Evolutionary conservation across 169 alveolate genomes (phyloP).

Genomic region (Ichthyophthirius multifiliis): DNA sequence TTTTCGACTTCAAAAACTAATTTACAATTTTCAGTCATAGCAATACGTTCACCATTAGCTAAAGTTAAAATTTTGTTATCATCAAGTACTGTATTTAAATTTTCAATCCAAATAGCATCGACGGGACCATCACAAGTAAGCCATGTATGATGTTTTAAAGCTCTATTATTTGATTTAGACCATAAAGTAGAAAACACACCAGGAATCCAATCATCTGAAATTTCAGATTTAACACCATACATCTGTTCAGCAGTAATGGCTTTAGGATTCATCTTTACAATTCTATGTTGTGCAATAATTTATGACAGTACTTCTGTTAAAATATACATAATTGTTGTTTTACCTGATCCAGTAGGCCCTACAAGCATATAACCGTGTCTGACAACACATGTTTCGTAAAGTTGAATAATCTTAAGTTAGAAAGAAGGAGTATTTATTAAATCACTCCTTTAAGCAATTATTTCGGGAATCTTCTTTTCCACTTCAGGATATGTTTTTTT

Average conservation of each 20-base stretch:
- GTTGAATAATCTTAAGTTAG: constrained; percentile 87
- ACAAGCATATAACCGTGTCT: constrained; percentile 98
- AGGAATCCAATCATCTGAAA: constrained; percentile 95
- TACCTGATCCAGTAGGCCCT: constrained; percentile 97
- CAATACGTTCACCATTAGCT: constrained; percentile 93
- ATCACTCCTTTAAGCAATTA: constrained; percentile 66
- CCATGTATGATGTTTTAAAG: constrained; percentile 91
- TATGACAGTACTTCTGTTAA: constrained; percentile 89
- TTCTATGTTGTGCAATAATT: constrained; percentile 79
- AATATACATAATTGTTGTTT: constrained; percentile 92
- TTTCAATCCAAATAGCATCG: constrained; percentile 97
- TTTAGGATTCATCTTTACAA: constrained; percentile 94
- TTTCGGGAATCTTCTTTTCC: constrained; percentile 83
- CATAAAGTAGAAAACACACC: constrained; percentile 94
- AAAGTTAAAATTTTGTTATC: constrained; percentile 93
- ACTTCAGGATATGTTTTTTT: constrained; percentile 90
- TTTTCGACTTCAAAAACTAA: constrained; percentile 93
- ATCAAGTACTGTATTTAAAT: constrained; percentile 94
- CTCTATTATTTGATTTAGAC: constrained; percentile 92
- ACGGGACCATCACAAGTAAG: constrained; percentile 96
- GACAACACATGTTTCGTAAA: constrained; percentile 94
- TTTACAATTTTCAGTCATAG: constrained; percentile 93
- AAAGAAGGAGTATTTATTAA: constrained; percentile 70
- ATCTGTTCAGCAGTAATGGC: constrained; percentile 94
- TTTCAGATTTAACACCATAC: constrained; percentile 59